These are phyloP conservation scores for Thuidium tamariscinum DNA, from an alignment of 225 moss, liverwort and hornwort genomes.

Conservation along the genomic window DNA sequence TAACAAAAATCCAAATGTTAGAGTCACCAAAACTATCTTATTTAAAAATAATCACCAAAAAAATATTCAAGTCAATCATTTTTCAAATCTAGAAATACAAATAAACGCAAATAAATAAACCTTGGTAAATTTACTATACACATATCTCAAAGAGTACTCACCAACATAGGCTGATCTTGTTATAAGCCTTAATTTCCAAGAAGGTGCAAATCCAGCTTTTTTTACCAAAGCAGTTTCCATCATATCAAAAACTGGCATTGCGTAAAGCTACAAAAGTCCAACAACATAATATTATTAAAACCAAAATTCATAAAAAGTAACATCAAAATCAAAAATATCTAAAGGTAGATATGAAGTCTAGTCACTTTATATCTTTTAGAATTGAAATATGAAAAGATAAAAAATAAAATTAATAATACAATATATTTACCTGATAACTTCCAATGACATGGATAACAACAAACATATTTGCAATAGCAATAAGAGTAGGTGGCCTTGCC, in stretches of 20 bases:
- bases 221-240: neutral
- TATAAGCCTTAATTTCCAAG: neutral
- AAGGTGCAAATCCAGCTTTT: neutral
- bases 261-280: neutral
- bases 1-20: neutral
- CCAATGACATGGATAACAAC: neutral
- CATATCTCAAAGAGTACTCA: neutral
- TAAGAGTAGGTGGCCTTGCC: neutral
- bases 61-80: neutral
- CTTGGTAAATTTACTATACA: neutral
- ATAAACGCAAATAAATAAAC: neutral
- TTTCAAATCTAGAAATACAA: neutral
- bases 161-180: neutral
- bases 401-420: neutral
- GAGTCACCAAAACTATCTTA: neutral
- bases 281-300: neutral
- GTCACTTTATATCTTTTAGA: neutral
- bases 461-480: neutral
- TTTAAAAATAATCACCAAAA: neutral
- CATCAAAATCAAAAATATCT: neutral
- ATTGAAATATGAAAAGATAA: no score
- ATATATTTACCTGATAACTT: neutral
- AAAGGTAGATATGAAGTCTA: neutral
- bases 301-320: neutral
- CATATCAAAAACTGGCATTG: neutral